These are phyloP conservation scores for Hypoxylon perforatum DNA, from an alignment of 495 filamentous ascomycete genomes.

Conservation along the genomic window DNA sequence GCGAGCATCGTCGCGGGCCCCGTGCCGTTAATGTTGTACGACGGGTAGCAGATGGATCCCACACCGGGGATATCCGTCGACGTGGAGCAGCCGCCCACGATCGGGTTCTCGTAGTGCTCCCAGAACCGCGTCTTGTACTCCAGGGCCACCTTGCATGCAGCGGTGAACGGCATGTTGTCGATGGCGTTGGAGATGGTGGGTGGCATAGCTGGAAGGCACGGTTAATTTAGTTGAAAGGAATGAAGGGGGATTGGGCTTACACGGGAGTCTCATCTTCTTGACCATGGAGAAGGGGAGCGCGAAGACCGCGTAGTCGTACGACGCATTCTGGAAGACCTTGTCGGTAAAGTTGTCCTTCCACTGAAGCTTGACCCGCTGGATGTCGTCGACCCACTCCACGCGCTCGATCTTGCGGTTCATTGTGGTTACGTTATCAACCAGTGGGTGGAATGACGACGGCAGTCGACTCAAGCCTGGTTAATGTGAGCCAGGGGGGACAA, in stretches of 20 bases:
- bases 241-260: constrained; percentile 12
- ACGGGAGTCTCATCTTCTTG: constrained; percentile 63
- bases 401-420: constrained; percentile 64
- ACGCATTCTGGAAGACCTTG: constrained; percentile 55
- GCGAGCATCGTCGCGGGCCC: constrained; percentile 72
- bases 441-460: constrained; percentile 70
- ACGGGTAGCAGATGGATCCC: constrained; percentile 70
- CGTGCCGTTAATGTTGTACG: constrained; percentile 70
- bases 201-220: constrained; percentile 32
- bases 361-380: constrained; percentile 59
- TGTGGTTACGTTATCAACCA: constrained; percentile 64
- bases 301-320: constrained; percentile 74
- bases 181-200: constrained; percentile 68
- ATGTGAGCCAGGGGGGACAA: neutral
- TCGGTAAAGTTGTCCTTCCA: constrained; percentile 58
- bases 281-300: constrained; percentile 70
- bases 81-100: constrained; percentile 69
- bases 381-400: constrained; percentile 52
- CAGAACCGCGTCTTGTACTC: constrained; percentile 75
- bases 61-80: constrained; percentile 68
- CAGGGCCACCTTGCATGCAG: constrained; percentile 73
- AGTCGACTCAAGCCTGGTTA: constrained; percentile 61
- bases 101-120: constrained; percentile 70
- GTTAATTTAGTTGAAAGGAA: neutral
- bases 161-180: constrained; percentile 64